Conservation (phyloP, 2,329 filamentous ascomycete genomes). For the Clarireedia monteithiana region DNA sequence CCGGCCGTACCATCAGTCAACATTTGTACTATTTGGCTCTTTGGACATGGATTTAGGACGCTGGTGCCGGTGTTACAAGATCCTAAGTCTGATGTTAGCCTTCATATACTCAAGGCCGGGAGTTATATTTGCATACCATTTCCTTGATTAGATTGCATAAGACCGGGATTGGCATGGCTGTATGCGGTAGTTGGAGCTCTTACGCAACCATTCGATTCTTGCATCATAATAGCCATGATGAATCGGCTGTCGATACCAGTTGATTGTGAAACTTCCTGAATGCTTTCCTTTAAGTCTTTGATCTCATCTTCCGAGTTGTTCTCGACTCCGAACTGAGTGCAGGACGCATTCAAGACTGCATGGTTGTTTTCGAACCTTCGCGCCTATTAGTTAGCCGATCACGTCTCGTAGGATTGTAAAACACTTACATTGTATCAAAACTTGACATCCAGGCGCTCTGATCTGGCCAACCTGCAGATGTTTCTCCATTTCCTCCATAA, state of each 20-base stretch:
- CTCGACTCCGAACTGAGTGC: not conserved
- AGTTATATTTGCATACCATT: not conserved
- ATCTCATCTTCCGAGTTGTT: slow-evolving; percentile 12
- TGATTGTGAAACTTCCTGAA: slow-evolving; percentile 9
- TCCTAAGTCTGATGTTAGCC: not conserved
- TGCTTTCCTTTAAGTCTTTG: slow-evolving; percentile 7
- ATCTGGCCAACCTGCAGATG: slow-evolving; percentile 12
- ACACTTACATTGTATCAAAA: slow-evolving; percentile 13
- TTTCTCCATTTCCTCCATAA: slow-evolving; percentile 7
- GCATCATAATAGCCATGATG: slow-evolving; percentile 30
- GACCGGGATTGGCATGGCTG: slow-evolving; percentile 16
- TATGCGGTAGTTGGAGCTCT: slow-evolving; percentile 12
- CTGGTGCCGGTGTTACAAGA: slow-evolving; percentile 16
- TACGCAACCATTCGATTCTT: slow-evolving; percentile 28
- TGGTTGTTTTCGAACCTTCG: slow-evolving; percentile 5
- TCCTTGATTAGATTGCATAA: slow-evolving; percentile 24
- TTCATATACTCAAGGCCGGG: not conserved
- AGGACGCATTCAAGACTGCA: slow-evolving; percentile 1
- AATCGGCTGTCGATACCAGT: slow-evolving; percentile 19
- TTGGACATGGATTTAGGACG: slow-evolving; percentile 9
- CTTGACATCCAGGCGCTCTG: slow-evolving; percentile 10
- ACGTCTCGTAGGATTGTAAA: not conserved
- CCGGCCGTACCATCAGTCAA: slow-evolving; percentile 26
- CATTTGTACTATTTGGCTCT: slow-evolving; percentile 25
- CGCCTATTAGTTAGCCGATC: not conserved